These are phyloP conservation scores for Chlamydomonas applanata DNA, from an alignment of 139 green algal genomes.

Conservation along the genomic window DNA sequence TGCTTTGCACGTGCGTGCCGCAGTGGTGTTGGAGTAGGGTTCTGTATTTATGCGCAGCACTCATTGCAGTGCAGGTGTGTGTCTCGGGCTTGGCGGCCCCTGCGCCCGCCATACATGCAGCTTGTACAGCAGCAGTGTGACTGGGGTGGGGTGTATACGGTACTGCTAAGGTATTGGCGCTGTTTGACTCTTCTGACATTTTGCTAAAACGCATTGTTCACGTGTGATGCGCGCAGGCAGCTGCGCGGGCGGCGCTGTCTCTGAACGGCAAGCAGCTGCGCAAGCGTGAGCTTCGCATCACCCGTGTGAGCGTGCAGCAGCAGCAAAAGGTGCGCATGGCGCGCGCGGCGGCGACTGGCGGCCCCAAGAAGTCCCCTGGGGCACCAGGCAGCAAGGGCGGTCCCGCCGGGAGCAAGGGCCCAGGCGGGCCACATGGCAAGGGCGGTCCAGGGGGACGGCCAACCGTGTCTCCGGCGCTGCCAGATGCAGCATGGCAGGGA, in stretches of 20 bases:
- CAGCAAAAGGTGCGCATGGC: not conserved
- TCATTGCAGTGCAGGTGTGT: not conserved
- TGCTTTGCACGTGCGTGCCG: not conserved
- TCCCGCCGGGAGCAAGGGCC: not conserved
- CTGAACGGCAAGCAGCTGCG: conserved; percentile 37
- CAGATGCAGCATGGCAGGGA: conserved; percentile 47
- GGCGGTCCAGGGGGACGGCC: not conserved
- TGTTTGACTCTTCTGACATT: too few relatives aligned
- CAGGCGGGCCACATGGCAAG: not conserved
- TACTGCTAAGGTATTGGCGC: too few relatives aligned
- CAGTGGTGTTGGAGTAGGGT: not conserved
- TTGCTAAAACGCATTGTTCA: too few relatives aligned
- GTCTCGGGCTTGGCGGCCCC: not conserved
- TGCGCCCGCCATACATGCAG: too few relatives aligned
- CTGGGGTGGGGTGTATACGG: too few relatives aligned
- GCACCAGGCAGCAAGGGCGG: not conserved
- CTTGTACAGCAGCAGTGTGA: too few relatives aligned
- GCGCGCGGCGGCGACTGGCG: not conserved
- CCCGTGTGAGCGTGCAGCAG: conserved; percentile 16
- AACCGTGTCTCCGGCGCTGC: not conserved
- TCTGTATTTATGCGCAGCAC: not conserved
- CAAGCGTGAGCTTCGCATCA: conserved; percentile 50
- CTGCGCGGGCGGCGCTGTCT: conserved; percentile 40
- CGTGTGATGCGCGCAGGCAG: conserved; percentile 23
- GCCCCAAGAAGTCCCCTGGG: too few relatives aligned